phyloP scores from a whole-genome alignment of 345 rosid species.

The Fremontodendron californicum region DNA sequence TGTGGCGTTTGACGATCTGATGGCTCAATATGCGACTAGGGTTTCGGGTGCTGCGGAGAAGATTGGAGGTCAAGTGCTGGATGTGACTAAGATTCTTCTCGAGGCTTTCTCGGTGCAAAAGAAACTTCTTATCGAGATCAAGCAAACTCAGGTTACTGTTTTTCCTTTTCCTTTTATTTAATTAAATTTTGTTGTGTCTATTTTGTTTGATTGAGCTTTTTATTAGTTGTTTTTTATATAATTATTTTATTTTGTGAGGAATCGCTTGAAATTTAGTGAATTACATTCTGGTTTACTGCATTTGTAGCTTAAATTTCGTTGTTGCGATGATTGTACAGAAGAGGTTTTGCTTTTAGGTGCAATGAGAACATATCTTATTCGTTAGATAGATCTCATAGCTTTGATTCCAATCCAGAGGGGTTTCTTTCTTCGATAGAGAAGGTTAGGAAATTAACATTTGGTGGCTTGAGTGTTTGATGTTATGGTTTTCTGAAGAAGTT shows the following conservation, averaged over 20 bases:
- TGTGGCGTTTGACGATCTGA: constrained; percentile 71
- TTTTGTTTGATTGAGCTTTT: constrained; percentile 3
- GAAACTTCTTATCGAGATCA: constrained; percentile 65
- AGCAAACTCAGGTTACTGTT: constrained; percentile 58
- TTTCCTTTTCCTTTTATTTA: background rate
- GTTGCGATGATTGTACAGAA: background rate
- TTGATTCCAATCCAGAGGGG: background rate
- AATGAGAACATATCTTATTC: background rate
- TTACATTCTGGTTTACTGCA: background rate
- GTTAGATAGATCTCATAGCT: background rate
- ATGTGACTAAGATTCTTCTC: constrained; percentile 56
- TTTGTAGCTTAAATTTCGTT: background rate
- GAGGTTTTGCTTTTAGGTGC: background rate
- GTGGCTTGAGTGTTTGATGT: background rate
- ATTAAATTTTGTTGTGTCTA: background rate
- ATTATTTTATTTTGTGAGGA: background rate
- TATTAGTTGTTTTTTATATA: background rate
- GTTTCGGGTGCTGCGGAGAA: constrained; percentile 67
- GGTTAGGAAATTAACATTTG: background rate
- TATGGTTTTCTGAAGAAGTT: background rate
- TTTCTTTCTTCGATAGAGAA: too few relatives aligned
- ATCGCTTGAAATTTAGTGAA: background rate
- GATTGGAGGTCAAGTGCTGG: constrained; percentile 86
- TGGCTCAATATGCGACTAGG: constrained; percentile 50
- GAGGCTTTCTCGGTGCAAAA: constrained; percentile 66